Evolutionary conservation across 257 asterid species (phyloP).

Genomic region (Solanum arcanum): DNA sequence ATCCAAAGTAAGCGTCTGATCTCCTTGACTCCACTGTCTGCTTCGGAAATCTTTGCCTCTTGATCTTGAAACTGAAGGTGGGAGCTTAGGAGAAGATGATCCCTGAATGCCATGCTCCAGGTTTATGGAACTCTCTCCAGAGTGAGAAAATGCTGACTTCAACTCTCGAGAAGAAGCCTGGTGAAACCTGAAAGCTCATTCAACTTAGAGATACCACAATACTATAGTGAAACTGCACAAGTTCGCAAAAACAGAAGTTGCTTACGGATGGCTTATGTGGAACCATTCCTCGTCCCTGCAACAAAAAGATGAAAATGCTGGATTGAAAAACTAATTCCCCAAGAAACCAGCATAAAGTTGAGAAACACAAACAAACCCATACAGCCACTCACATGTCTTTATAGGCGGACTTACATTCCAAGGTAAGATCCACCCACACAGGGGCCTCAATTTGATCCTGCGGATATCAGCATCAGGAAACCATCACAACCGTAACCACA

Average conservation of each 20-base stretch:
- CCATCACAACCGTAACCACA: not conserved
- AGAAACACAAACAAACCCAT: not conserved
- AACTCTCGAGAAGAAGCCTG: constrained; percentile 19
- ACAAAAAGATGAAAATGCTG: not conserved
- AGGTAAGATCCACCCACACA: constrained; percentile 33
- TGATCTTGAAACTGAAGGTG: constrained; percentile 27
- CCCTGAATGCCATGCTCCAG: constrained; percentile 1
- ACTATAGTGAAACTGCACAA: not conserved
- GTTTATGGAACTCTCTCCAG: not conserved
- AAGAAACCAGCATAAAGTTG: not conserved
- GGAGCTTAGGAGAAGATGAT: constrained; percentile 30
- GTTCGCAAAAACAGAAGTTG: not conserved
- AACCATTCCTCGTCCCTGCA: constrained; percentile 51
- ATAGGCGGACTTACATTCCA: constrained; percentile 18
- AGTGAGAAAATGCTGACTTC: constrained; percentile 7
- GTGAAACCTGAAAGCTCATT: constrained; percentile 27
- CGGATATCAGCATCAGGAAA: not conserved
- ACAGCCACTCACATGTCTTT: constrained; percentile 20
- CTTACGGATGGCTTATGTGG: constrained; percentile 32
- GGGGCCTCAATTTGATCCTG: constrained; percentile 50
- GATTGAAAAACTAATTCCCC: not conserved
- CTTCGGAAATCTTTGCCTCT: constrained; percentile 27
- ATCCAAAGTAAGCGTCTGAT: not conserved
- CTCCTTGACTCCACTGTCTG: constrained; percentile 6
- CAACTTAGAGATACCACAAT: not conserved